Evolutionary conservation across 306 rosid species (phyloP), one percentile per base, ranked within the genome.

Genomic region (Pyrus pyrifolia): DNA sequence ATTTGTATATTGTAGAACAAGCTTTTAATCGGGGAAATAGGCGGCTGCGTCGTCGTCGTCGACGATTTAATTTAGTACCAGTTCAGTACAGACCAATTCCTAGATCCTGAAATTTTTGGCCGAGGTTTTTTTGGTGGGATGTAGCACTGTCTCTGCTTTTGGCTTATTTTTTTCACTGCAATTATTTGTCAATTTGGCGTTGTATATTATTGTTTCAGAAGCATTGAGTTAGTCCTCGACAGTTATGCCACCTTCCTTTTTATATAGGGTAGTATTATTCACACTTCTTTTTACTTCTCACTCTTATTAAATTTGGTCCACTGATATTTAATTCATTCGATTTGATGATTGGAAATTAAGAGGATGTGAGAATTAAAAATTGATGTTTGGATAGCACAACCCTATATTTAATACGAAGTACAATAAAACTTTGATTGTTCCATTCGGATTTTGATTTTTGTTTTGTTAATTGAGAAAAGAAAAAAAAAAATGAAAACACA

Each of bases 141-240:
- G 78, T 78, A 71, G 78, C 80, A 79, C 74, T 6, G 72, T 79
- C 55, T 61, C 64, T 78, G 88, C 73, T 71, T 29, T 73, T 76
- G 73, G 57, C 10, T 62, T 25, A 14, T 27, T 62, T 68, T 3
- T 3, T 61, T 51, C 79, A 78, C 67, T 65, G 71, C 68, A 23
- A 35, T 30, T 68, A 59, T 38, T 52, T 45, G 70, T 71, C 67
- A 69, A 61, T 69, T 62, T 75, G 44, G 51, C 38, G 55, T 62
- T 75, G 75, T 75, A 80, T 52, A 81, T 70, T 40, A 81, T 55
- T 76, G 76, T 58, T 42, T 53, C 22, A 3, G 18, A 62, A 29
- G 67, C 67, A n/a, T 57, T 1, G 4, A 22, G 63, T 30, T 11
- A 22, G 63, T 30, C 75, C 61, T 51, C 6, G 35, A 55, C 44